Evolutionary conservation across 345 rosid genomes (phyloP).

Genomic region (Eucalyptus dawsonii): DNA sequence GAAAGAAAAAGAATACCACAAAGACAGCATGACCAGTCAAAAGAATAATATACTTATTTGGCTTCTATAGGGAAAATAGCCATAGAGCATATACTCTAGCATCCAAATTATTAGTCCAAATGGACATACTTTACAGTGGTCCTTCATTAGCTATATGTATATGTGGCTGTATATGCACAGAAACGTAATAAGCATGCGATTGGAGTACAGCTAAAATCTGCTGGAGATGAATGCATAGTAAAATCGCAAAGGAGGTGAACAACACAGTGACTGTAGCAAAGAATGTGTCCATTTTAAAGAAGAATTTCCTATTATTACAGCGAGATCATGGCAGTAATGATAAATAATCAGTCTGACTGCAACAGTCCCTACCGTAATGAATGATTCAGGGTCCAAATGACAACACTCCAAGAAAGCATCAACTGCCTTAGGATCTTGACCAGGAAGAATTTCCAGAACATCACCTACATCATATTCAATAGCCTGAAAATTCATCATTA

Average conservation of each 20-base stretch:
- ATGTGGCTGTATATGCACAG: not conserved
- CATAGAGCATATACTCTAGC: not conserved
- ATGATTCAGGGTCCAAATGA: constrained; percentile 67
- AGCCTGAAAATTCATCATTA: constrained; percentile 23
- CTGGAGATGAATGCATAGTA: not conserved
- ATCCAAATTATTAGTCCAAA: not conserved
- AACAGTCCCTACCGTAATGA: constrained; percentile 46
- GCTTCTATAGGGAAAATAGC: not conserved
- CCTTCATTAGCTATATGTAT: not conserved
- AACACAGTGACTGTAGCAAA: not conserved
- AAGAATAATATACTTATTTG: not conserved
- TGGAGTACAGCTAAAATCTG: not conserved
- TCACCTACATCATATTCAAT: constrained; percentile 65
- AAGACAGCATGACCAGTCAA: not conserved
- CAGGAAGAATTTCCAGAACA: constrained; percentile 83
- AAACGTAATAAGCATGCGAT: not conserved
- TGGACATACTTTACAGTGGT: not conserved
- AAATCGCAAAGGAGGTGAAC: not conserved
- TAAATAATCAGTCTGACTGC: not conserved
- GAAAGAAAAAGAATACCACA: not conserved
- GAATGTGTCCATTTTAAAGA: not conserved
- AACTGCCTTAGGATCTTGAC: constrained; percentile 47
- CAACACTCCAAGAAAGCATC: constrained; percentile 66
- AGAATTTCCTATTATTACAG: not conserved
- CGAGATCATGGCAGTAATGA: not conserved